These are phyloP conservation scores for Endocladia muricata DNA, from an alignment of 31 red algal species.

Conservation along the genomic window DNA sequence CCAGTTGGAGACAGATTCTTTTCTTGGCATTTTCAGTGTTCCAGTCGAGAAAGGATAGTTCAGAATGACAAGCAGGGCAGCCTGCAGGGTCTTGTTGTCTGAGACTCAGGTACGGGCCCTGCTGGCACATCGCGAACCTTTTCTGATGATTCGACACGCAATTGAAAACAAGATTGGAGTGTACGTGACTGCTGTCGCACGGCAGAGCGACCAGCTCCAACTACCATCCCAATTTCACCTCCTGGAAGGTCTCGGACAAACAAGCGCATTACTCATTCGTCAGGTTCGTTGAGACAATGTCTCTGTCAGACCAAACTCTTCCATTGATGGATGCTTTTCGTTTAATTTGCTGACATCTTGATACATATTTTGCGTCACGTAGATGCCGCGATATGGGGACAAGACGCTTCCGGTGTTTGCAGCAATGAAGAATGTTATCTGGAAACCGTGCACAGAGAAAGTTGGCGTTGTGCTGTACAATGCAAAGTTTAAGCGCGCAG, in stretches of 20 bases:
- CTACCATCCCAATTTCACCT: conserved; percentile 9
- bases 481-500: conserved; percentile 9
- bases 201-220: not conserved
- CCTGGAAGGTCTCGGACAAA: conserved; percentile 54
- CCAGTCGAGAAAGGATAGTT: too few species aligned
- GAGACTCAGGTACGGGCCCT: conserved; percentile 19
- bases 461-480: conserved; percentile 10
- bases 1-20: too few species aligned
- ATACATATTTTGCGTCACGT: not conserved
- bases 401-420: conserved; percentile 37
- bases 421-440: conserved; percentile 31
- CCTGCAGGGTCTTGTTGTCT: not conserved
- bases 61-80: not conserved
- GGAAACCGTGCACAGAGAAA: not conserved
- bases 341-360: not conserved
- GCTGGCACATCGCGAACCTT: conserved; percentile 55
- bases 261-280: conserved; percentile 41
- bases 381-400: conserved; percentile 47
- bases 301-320: not conserved
- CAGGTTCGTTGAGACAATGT: conserved; percentile 57
- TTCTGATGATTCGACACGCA: conserved; percentile 40
- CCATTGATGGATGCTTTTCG: not conserved
- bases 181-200: not conserved
- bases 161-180: conserved; percentile 35
- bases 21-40: too few species aligned